These are phyloP conservation scores for Globisporangium cystogenes DNA, from an alignment of 352 stramenopile species.

Conservation along the genomic window DNA sequence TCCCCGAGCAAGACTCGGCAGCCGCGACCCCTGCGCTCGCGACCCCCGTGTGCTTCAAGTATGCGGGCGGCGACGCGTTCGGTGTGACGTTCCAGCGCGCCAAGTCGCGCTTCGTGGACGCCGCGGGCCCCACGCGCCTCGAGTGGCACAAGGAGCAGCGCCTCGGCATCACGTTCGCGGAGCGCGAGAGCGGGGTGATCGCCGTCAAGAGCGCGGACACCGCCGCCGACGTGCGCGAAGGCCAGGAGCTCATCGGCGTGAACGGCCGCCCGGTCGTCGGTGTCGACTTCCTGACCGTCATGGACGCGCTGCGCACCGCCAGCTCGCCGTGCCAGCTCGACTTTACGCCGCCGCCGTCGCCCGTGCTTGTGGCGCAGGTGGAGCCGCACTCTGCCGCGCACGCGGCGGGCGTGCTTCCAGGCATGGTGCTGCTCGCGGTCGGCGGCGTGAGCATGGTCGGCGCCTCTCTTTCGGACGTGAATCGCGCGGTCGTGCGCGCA, in stretches of 20 bases:
- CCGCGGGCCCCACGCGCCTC: constrained; percentile 24
- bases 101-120: constrained; percentile 24
- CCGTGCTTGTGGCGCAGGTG: constrained; percentile 35
- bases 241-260: constrained; percentile 40
- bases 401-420: constrained; percentile 19
- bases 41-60: constrained; percentile 11
- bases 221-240: constrained; percentile 18
- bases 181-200: constrained; percentile 29
- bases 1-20: neutral
- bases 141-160: constrained; percentile 37
- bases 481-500: constrained; percentile 20
- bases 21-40: constrained; percentile 1
- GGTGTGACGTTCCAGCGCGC: constrained; percentile 37
- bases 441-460: constrained; percentile 30
- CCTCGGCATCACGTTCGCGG: constrained; percentile 44
- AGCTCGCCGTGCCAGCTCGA: constrained; percentile 36
- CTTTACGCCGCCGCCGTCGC: constrained; percentile 40
- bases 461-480: constrained; percentile 26
- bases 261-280: constrained; percentile 25
- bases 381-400: constrained; percentile 10
- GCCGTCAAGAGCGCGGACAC: constrained; percentile 30
- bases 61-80: constrained; percentile 23
- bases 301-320: constrained; percentile 27
- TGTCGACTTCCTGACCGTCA: constrained; percentile 30
- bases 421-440: constrained; percentile 35